These are phyloP conservation scores for Penicillium argentinense DNA, from an alignment of 495 filamentous ascomycete species.

Conservation along the genomic window DNA sequence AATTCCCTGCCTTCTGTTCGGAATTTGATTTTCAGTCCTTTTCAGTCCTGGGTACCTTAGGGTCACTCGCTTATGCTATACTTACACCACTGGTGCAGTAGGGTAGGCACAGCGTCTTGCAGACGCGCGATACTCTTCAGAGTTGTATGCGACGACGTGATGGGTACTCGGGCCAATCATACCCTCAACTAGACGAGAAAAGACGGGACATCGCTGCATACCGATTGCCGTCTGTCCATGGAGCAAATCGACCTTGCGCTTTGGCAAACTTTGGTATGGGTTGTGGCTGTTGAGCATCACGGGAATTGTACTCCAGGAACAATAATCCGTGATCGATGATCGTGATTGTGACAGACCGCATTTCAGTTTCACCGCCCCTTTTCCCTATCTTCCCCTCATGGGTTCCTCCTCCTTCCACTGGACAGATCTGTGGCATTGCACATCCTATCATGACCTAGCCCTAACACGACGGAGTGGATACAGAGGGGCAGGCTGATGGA, in stretches of 20 bases:
- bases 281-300: too few species aligned
- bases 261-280: too few species aligned
- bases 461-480: constrained; percentile 1
- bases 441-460: constrained; percentile 1
- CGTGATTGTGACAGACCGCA: not conserved
- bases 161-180: not conserved
- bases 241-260: not conserved
- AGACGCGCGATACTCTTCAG: not conserved
- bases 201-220: not conserved
- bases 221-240: not conserved
- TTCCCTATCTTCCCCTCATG: not conserved
- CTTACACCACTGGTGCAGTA: too few species aligned
- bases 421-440: not conserved
- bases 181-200: not conserved
- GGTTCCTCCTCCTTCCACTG: not conserved
- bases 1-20: too few species aligned
- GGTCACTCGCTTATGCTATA: too few species aligned
- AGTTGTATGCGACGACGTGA: not conserved
- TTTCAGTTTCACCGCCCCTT: constrained; percentile 14
- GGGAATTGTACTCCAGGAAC: not conserved
- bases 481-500: not conserved
- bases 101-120: not conserved
- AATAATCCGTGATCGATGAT: not conserved
- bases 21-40: too few species aligned
- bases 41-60: too few species aligned